Conservation (phyloP, 2,329 filamentous ascomycete species). For the Calycina herbarum region DNA sequence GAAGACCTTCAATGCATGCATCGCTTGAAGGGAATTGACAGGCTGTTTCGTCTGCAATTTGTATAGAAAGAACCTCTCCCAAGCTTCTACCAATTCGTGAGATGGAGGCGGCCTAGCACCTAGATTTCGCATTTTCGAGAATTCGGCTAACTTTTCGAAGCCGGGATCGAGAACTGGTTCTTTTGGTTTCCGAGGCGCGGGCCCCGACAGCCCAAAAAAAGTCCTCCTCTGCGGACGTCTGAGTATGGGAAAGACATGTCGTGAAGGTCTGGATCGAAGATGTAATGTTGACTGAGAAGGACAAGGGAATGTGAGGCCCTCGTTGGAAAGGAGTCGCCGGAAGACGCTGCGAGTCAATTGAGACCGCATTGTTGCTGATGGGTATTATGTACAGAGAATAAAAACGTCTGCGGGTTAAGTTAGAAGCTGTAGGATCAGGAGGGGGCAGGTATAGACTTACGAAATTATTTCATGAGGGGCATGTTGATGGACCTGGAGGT, state of each 20-base stretch:
- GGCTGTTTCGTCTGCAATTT: conserved; percentile 48
- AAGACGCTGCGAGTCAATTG: conserved; percentile 61
- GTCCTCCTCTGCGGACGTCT: conserved; percentile 45
- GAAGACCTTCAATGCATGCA: conserved; percentile 59
- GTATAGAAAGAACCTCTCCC: conserved; percentile 61
- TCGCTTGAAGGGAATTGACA: conserved; percentile 67
- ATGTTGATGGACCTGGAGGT: conserved; percentile 17
- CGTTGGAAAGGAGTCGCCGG: conserved; percentile 54
- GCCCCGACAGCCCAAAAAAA: conserved; percentile 64
- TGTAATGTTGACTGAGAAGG: conserved; percentile 26
- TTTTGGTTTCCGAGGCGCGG: conserved; percentile 59
- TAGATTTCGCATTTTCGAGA: conserved; percentile 62
- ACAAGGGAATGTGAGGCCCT: conserved; percentile 40
- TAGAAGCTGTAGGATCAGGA: neutral
- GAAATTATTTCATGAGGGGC: conserved; percentile 21
- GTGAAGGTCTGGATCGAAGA: conserved; percentile 40
- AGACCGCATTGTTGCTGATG: conserved; percentile 50
- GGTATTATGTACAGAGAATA: conserved; percentile 23
- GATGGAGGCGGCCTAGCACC: conserved; percentile 63
- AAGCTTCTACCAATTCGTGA: conserved; percentile 64
- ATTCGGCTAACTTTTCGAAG: conserved; percentile 68
- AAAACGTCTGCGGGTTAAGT: neutral
- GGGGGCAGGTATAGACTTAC: conserved; percentile 14
- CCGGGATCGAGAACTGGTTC: conserved; percentile 68
- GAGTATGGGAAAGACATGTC: conserved; percentile 41